phyloP scores from a whole-genome alignment of 2,329 filamentous ascomycete genomes.

The Scorias spongiosa region DNA sequence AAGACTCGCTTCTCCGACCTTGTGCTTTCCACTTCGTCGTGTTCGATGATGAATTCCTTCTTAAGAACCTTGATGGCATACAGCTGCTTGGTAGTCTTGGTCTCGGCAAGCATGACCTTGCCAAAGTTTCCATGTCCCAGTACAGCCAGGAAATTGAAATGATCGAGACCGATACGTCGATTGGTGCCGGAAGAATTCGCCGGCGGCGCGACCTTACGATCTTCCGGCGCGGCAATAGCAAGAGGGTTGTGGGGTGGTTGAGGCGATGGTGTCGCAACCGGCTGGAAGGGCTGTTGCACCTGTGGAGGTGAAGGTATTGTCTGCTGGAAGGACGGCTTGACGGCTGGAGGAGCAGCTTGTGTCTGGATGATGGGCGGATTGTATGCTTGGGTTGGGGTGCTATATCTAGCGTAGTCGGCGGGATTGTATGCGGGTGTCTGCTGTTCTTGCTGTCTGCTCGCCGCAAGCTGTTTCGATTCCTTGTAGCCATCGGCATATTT shows the following conservation, averaged over 20 bases:
- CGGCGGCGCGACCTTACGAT: slow-evolving; percentile 48
- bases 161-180: slow-evolving; percentile 80
- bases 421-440: slow-evolving; percentile 57
- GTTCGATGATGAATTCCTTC: slow-evolving; percentile 99
- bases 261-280: slow-evolving; percentile 27
- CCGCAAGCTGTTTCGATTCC: slow-evolving; percentile 9
- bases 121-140: slow-evolving; percentile 98
- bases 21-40: slow-evolving; percentile 96
- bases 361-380: slow-evolving; percentile 29
- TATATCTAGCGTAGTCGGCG: slow-evolving; percentile 49
- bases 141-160: slow-evolving; percentile 98
- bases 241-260: slow-evolving; percentile 15
- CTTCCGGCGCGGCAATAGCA: slow-evolving; percentile 14
- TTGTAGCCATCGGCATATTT: slow-evolving; percentile 21
- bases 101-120: slow-evolving; percentile 98
- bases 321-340: slow-evolving; percentile 34
- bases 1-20: slow-evolving; percentile 96
- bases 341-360: slow-evolving; percentile 35
- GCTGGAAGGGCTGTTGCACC: slow-evolving; percentile 25
- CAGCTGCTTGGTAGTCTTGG: slow-evolving; percentile 76
- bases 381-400: slow-evolving; percentile 13
- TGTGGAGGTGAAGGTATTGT: slow-evolving; percentile 34
- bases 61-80: slow-evolving; percentile 99
- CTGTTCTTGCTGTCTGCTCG: slow-evolving; percentile 25
- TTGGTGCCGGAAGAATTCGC: slow-evolving; percentile 57